Base-by-base conservation (phyloP, 371 early-diverging fungal species). In the Parasitella parasitica region DNA sequence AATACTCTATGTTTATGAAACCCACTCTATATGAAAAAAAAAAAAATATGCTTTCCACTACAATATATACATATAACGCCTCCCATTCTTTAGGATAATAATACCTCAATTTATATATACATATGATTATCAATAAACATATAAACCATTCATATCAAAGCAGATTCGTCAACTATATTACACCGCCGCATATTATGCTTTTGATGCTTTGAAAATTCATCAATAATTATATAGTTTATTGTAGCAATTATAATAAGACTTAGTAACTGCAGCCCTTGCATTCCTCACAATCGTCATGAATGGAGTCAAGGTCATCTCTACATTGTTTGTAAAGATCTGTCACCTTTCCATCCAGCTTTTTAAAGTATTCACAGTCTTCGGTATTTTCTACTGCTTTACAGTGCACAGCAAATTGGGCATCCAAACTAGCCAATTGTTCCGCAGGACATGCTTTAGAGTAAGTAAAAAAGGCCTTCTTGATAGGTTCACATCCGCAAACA, bases 311-410 rank as follows among this genome's bases (percentile, higher is more conserved):
- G 2, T 37, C 26, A 56, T 62, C 63, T 37, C 28, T 55, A 38
- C 56, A 62, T 5, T 27, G 26, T 13, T 62, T 62, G 9, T 36
- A 62, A 15, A 49, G 22, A 62, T 62, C 56, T 13, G 56, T 46
- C 8, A 49, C 8, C 3, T 32, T 18, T 16, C 49, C 56, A 2
- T 48, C 43, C 11, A 46, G n/a, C 11, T 56, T 54, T 12, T 62
- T 62, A 12, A 62, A 62, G 16, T 37, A 55, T 55, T 62, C 63
- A 15, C 63, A 49, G 7, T 62, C 63, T 54, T 62, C 63, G 12
- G 62, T 62, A 55, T 62, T 55, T 24, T 62, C 55, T 9, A 37
- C 36, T 1, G 18, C 27, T 36, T 46, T 34, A 38, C 55, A 54
- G 2, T 62, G 1, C 2, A 27, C 4, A 7, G n/a, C 32, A 37